Evolutionary conservation across 208 protist genomes (phyloP).

Genomic region (Crithidia fasciculata): DNA sequence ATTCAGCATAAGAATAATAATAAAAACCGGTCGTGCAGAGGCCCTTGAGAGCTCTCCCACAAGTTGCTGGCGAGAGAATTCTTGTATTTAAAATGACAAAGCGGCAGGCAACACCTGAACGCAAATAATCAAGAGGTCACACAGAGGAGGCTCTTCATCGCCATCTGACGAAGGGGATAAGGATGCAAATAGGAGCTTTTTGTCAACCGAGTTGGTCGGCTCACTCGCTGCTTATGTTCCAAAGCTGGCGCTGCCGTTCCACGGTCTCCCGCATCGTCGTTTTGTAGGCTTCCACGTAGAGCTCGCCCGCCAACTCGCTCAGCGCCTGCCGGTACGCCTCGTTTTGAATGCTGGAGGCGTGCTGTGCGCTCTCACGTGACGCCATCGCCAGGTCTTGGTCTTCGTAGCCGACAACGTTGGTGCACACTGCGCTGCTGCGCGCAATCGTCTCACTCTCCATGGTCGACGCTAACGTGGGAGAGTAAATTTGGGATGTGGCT

Average conservation of each 20-base stretch:
- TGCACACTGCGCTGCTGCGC: not conserved
- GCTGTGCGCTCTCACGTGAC: conserved; percentile 53
- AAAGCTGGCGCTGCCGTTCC: conserved; percentile 8
- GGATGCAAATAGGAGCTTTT: not conserved
- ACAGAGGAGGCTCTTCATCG: too few relatives aligned
- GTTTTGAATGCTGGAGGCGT: conserved; percentile 44
- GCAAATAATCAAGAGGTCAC: too few relatives aligned
- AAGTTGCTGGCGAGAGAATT: too few relatives aligned
- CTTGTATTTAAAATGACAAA: too few relatives aligned
- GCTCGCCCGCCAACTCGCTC: conserved; percentile 73
- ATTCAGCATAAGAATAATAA: too few relatives aligned
- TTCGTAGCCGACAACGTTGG: conserved; percentile 6
- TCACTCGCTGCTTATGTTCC: conserved; percentile 5
- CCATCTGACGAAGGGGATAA: too few relatives aligned
- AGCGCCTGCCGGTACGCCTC: conserved; percentile 76
- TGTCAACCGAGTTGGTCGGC: not conserved
- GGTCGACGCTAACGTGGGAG: not conserved
- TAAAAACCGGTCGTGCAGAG: too few relatives aligned
- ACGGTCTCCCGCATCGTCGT: conserved; percentile 27
- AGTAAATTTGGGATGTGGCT: too few relatives aligned
- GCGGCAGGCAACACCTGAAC: too few relatives aligned
- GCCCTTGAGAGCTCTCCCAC: too few relatives aligned
- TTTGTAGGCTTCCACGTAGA: conserved; percentile 69
- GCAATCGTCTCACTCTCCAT: conserved; percentile 2
- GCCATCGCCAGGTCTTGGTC: conserved; percentile 75